Evolutionary conservation across 169 alveolate genomes (phyloP), one percentile per base, ranked within the genome.

Genomic region (Blepharisma undulans): DNA sequence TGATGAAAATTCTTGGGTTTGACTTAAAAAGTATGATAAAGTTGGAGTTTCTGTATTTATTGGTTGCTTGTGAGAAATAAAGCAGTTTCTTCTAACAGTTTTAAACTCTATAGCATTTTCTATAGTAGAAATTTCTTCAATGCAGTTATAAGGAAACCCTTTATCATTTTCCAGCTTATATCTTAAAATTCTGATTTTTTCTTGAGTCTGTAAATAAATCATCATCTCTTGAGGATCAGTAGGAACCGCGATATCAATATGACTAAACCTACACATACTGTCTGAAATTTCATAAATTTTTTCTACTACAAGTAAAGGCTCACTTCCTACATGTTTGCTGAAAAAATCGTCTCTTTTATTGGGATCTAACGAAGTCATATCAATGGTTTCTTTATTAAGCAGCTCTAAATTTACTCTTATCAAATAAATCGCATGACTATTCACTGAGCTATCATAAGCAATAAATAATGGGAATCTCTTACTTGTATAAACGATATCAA

Each of bases 101-200:
- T 78, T 78, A 14, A 21, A 22, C 60, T 78, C 60, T 21, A 25
- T 21, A 34, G 34, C 86, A 3, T 78, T 32, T 32, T 78, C 86
- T 27, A 78, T 78, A 14, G 29, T 14, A 25, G 61, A 25, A 32
- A 22, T 1, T 32, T 78, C 86, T 78, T 78, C 86, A 78, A 78
- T 27, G 60, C 71, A 78, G 29, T 78, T 78, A 78, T 78, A 78
- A 78, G 86, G 86, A 32, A 82, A 82, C 22, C 27, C 89, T 59
- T 59, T 82, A 30, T 82, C 89, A 22, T 22, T 22, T 30, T 22
- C 29, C 48, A 82, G 36, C 14, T 3, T 25, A 34, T 32, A 60
- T 4, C 22, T 60, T 25, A 22, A 82, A 59, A 82, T 60, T 82
- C 60, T 82, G 22, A 82, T 30, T 21, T 25, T 25, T 32, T 82